Evolutionary conservation across 768 basidiomycete species (phyloP).

Genomic region (Boletus coccyginus): DNA sequence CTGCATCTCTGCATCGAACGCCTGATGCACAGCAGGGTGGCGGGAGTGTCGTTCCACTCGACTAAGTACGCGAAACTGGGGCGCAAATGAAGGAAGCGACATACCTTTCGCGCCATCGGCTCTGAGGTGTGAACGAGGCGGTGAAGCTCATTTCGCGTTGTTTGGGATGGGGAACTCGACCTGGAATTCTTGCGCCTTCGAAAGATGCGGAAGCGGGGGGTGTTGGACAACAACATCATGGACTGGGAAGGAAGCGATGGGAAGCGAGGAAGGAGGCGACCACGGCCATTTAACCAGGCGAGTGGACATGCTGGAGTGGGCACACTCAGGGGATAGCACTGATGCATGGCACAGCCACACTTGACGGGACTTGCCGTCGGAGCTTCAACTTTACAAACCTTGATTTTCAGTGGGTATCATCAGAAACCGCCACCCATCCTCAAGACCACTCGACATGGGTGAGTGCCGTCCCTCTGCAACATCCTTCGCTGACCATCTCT

Average conservation of each 20-base stretch:
- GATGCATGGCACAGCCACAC: conserved; percentile 22
- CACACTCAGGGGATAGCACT: no score
- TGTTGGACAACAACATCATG: conserved; percentile 32
- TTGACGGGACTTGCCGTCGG: conserved; percentile 24
- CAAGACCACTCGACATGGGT: conserved; percentile 80
- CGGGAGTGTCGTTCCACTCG: background rate
- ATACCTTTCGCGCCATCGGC: conserved; percentile 55
- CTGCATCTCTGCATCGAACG: conserved; percentile 93
- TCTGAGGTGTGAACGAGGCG: conserved; percentile 62
- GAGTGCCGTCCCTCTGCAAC: conserved; percentile 37
- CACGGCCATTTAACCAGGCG: conserved; percentile 19
- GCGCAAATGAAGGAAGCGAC: conserved; percentile 25
- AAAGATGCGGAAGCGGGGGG: conserved; percentile 32
- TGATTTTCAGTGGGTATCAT: conserved; percentile 48
- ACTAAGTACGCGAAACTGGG: conserved; percentile 37
- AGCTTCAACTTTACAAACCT: conserved; percentile 34
- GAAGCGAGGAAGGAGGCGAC: conserved; percentile 22
- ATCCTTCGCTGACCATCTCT: conserved; percentile 10
- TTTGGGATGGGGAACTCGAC: conserved; percentile 37
- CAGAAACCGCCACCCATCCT: conserved; percentile 51
- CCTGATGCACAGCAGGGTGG: conserved; percentile 24
- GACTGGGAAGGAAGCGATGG: conserved; percentile 20
- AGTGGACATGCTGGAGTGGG: conserved; percentile 17
- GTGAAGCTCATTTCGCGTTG: conserved; percentile 68
- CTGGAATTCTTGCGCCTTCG: conserved; percentile 46